These are phyloP conservation scores for Plasmodium falciparum DNA, from an alignment of 169 alveolate genomes.

Conservation along the genomic window DNA sequence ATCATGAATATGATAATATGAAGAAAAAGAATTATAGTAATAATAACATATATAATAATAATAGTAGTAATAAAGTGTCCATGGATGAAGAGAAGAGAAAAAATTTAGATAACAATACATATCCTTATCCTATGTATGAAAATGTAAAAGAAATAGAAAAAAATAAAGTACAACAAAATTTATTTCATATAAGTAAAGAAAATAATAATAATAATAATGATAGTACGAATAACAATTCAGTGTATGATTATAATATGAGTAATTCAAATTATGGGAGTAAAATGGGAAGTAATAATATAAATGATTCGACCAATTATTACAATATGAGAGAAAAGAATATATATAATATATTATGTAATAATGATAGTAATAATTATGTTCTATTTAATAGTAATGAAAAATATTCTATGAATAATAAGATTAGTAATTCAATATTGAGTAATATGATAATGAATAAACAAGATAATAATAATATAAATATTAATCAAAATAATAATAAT, in stretches of 20 bases:
- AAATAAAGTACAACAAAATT: neutral
- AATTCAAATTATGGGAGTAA: neutral
- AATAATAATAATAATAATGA: neutral
- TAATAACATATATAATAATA: neutral
- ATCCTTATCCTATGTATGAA: neutral
- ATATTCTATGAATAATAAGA: too few species aligned
- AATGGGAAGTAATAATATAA: neutral
- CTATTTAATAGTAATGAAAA: too few species aligned
- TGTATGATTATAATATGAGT: neutral
- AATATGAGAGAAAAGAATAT: too few species aligned
- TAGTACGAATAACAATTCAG: neutral
- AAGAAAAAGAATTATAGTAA: neutral
- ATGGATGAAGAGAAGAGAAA: neutral
- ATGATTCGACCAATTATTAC: too few species aligned
- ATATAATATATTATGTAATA: too few species aligned
- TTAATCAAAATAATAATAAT: neutral
- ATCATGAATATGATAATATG: neutral
- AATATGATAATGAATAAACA: too few species aligned
- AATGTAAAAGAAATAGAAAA: slow-evolving; percentile 1
- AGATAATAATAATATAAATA: neutral
- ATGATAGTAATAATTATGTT: too few species aligned
- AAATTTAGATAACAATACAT: neutral
- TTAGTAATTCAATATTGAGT: too few species aligned
- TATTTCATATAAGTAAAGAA: slow-evolving; percentile 1
- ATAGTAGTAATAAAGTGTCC: neutral